These are phyloP conservation scores for Cordyceps tenuipes DNA, from an alignment of 2,329 filamentous ascomycete genomes.

Conservation along the genomic window DNA sequence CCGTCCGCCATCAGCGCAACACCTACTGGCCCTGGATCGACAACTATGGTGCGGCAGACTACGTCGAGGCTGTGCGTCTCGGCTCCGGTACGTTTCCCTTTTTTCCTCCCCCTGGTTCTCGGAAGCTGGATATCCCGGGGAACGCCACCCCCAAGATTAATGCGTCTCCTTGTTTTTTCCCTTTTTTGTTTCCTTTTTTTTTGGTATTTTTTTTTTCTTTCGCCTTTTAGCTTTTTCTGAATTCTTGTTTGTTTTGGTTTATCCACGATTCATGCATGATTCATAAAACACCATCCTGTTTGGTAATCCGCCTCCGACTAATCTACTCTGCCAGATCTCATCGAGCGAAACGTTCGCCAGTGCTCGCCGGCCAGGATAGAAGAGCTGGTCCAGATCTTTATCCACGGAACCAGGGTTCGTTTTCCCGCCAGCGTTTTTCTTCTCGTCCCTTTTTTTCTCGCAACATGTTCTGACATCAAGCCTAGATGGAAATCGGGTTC, in stretches of 20 bases:
- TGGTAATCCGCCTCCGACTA: background rate
- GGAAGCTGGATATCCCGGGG: background rate
- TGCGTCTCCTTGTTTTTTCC: too few species aligned
- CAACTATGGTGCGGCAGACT: slow-evolving; percentile 79
- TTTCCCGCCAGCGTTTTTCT: background rate
- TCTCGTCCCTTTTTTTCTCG: too few species aligned
- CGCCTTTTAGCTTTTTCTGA: too few species aligned
- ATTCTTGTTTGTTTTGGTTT: background rate
- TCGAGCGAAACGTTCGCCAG: slow-evolving; percentile 66
- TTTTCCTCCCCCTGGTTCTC: background rate
- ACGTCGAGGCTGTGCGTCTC: slow-evolving; percentile 59
- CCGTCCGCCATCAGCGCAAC: slow-evolving; percentile 53
- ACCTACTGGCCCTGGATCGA: slow-evolving; percentile 86
- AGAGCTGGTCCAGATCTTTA: slow-evolving; percentile 75
- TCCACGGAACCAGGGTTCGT: slow-evolving; percentile 73
- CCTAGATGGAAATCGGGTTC: slow-evolving; percentile 45
- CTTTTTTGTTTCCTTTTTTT: background rate
- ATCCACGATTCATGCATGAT: background rate
- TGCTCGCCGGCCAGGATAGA: slow-evolving; percentile 71
- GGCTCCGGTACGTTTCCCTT: slow-evolving; percentile 53
- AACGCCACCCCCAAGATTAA: background rate
- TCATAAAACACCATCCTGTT: background rate
- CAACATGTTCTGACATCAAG: background rate
- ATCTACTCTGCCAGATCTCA: slow-evolving; percentile 42
- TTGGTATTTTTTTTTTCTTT: background rate